Evolutionary conservation across 306 rosid species (phyloP), one percentile per base, ranked within the genome.

Genomic region (Vigna angularis): DNA sequence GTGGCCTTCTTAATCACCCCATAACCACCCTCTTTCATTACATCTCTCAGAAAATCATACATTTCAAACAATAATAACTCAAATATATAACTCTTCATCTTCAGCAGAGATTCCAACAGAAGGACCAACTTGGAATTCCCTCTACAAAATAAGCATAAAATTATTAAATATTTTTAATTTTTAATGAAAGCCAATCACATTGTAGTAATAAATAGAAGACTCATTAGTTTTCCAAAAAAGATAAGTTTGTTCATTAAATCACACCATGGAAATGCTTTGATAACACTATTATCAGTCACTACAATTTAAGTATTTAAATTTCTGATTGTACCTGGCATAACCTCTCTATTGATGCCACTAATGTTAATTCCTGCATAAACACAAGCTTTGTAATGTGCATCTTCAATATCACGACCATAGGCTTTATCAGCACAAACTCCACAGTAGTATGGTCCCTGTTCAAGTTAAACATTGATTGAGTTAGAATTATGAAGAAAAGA

Each of bases 371-470:
- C 94, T 34, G 94, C 94, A 90, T 78, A 86, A 44, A 90, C 42
- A 50, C 90, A 88, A 62, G 94, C 91, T 81, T 90, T 90, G 83
- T 90, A 90, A 82, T 90, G 94, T 80, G 94, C 79, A 77, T 90
- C 78, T 5, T 88, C 91, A 64, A 90, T 86, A 17, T 88, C 91
- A 73, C 90, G 94, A n/a, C 94, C 94, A 75, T 86, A 88, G 7
- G 94, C 90, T 79, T 88, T 90, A 36, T 90, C 90, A 66, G 94
- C 90, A 47, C 94, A 90, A 78, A 47, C 53, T 2, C 94, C 94
- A 81, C 94, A 90, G 47, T 90, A 90, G 72, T 86, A 90, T 38
- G 94, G 94, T 0, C 91, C 91, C 89, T 88, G 53, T 55, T 76
- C 42, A 73, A 65, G 10, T 59, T 14, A 38, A 72, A 84, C 11